Percentiles rank a stretch among this genome's conserved stretches.
Evolutionary conservation across 495 filamentous ascomycete genomes (phyloP).

Genomic region (Parathielavia appendiculata): DNA sequence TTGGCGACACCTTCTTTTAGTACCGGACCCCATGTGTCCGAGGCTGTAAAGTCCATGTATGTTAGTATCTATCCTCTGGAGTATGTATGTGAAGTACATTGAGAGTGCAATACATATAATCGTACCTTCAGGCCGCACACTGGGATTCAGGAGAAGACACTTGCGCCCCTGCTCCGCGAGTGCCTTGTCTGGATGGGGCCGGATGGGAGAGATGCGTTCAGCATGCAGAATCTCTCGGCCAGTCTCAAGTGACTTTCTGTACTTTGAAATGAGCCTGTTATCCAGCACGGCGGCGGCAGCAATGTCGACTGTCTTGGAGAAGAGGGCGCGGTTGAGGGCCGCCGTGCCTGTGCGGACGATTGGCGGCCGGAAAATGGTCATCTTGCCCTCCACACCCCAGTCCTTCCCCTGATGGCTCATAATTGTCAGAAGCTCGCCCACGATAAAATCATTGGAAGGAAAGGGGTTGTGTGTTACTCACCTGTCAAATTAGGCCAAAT

Average conservation of each 20-base stretch:
- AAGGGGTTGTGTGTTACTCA: slow-evolving; percentile 11
- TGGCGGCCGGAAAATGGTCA: slow-evolving; percentile 65
- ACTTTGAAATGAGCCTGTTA: slow-evolving; percentile 60
- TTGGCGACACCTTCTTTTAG: slow-evolving; percentile 63
- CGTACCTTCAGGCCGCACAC: slow-evolving; percentile 57
- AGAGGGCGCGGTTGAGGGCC: slow-evolving; percentile 78
- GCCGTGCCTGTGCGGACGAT: slow-evolving; percentile 59
- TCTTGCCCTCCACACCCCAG: slow-evolving; percentile 18
- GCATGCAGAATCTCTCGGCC: slow-evolving; percentile 53
- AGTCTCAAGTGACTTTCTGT: slow-evolving; percentile 54
- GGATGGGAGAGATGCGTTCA: slow-evolving; percentile 53
- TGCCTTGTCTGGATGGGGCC: slow-evolving; percentile 49
- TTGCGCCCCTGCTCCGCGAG: slow-evolving; percentile 54
- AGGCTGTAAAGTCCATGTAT: slow-evolving; percentile 50
- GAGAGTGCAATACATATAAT: slow-evolving; percentile 33
- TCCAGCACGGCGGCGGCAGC: slow-evolving; percentile 76
- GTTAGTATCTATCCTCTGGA: slow-evolving; percentile 9
- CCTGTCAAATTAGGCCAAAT: slow-evolving; percentile 8
- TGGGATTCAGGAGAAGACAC: slow-evolving; percentile 68
- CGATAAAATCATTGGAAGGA: not conserved
- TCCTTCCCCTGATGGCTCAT: slow-evolving; percentile 6
- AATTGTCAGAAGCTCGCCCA: not conserved
- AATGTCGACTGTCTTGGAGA: slow-evolving; percentile 65
- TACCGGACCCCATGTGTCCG: slow-evolving; percentile 65
- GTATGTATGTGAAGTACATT: not conserved